Evolutionary conservation across 179 eudicot species (phyloP).

Genomic region (Drosera spatulata): DNA sequence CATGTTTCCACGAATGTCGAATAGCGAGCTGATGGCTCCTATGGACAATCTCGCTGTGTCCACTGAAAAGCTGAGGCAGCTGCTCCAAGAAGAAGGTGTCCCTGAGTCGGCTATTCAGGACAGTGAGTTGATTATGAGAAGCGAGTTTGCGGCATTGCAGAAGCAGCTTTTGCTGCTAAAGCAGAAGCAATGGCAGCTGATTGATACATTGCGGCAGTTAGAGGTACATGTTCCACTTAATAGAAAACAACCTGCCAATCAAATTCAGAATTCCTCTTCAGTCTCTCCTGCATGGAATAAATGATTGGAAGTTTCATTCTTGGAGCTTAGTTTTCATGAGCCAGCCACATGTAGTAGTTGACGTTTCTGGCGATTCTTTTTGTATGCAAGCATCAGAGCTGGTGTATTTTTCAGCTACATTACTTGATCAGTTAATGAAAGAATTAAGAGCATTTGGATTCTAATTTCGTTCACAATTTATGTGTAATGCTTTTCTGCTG

Average conservation of each 20-base stretch:
- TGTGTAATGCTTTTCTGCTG: too few species aligned
- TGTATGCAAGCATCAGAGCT: not conserved
- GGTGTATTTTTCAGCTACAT: not conserved
- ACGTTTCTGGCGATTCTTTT: not conserved
- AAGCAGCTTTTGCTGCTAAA: slow-evolving; percentile 62
- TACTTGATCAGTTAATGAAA: too few species aligned
- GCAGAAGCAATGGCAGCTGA: slow-evolving; percentile 73
- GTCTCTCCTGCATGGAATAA: slow-evolving; percentile 13
- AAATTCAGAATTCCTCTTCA: slow-evolving; percentile 20
- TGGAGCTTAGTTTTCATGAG: not conserved
- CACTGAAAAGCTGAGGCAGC: slow-evolving; percentile 64
- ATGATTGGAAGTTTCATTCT: not conserved
- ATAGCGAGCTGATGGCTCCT: slow-evolving; percentile 50
- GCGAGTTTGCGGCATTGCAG: slow-evolving; percentile 58
- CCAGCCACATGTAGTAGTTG: not conserved
- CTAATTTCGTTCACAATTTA: too few species aligned
- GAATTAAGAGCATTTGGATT: too few species aligned
- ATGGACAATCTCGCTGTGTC: slow-evolving; percentile 43
- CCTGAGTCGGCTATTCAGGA: slow-evolving; percentile 62
- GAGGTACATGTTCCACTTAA: slow-evolving; percentile 50
- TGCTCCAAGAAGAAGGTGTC: slow-evolving; percentile 46
- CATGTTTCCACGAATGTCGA: too few species aligned
- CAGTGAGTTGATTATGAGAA: slow-evolving; percentile 68
- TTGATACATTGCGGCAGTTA: slow-evolving; percentile 73
- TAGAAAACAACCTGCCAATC: slow-evolving; percentile 17